Percentiles rank a stretch among this genome's conserved stretches.
Conservation (phyloP, 768 basidiomycete genomes). For the Pisolithus albus region DNA sequence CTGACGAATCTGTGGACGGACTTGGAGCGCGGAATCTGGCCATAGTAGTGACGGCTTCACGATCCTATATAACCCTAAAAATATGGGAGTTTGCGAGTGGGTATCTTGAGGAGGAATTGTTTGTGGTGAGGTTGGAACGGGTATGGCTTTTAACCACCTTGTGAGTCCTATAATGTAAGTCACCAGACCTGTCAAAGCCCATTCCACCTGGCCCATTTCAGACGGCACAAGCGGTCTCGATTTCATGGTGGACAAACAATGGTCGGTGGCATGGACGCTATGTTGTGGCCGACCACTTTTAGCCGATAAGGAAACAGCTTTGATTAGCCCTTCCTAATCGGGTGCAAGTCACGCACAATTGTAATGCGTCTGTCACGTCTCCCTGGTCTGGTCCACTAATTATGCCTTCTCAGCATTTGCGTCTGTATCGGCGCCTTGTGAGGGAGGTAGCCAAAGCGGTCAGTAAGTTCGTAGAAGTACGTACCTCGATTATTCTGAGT, state of each 20-base stretch:
- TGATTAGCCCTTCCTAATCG: conserved; percentile 1
- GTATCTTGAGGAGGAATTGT: not conserved
- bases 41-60: conserved; percentile 7
- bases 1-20: conserved; percentile 7
- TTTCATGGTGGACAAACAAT: conserved; percentile 17
- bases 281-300: not conserved
- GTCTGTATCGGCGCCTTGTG: conserved; percentile 25
- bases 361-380: not conserved
- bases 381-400: not conserved
- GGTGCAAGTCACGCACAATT: not conserved
- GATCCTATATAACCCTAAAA: not conserved
- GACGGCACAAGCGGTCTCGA: not conserved
- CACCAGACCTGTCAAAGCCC: not conserved
- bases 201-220: conserved; percentile 4
- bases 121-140: not conserved
- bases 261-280: not conserved
- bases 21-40: conserved; percentile 14
- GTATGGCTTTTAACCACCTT: conserved; percentile 14
- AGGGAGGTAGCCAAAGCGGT: conserved; percentile 26
- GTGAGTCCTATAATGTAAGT: not conserved
- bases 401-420: conserved; percentile 14
- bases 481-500: not conserved
- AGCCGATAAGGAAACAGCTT: conserved; percentile 12
- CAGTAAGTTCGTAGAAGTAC: not conserved
- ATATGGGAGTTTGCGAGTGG: not conserved